Percentiles rank a stretch among this genome's conserved stretches.
Conservation (phyloP, 108 stramenopile genomes). For the Parmales sp. region DNA sequence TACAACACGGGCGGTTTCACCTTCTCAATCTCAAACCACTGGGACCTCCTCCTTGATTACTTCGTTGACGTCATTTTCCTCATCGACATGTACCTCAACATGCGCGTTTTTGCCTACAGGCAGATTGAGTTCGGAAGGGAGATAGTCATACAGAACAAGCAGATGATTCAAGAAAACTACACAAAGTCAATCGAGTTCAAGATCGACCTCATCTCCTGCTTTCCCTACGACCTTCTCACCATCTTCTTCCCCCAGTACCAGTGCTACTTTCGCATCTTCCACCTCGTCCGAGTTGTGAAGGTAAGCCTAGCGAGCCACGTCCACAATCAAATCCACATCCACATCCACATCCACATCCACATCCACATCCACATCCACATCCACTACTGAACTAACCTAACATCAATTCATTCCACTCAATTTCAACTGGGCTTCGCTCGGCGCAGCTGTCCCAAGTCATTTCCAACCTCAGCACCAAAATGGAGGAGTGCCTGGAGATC, state of each 20-base stretch:
- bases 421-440: too few species aligned
- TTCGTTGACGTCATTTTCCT: conserved; percentile 30
- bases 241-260: not conserved
- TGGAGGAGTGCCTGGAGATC: not conserved
- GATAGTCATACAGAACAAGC: conserved; percentile 16
- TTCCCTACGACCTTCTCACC: conserved; percentile 31
- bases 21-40: too few species aligned
- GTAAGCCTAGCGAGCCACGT: too few species aligned
- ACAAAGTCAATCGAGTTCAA: conserved; percentile 17
- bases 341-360: too few species aligned
- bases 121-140: conserved; percentile 20
- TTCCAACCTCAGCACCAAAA: not conserved
- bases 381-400: too few species aligned
- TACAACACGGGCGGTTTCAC: too few species aligned
- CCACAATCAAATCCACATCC: too few species aligned
- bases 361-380: too few species aligned
- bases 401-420: too few species aligned
- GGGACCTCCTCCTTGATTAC: conserved; percentile 20
- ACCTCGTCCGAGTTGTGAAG: too few species aligned
- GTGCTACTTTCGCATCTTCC: not conserved
- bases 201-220: conserved; percentile 24
- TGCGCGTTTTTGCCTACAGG: conserved; percentile 23
- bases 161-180: conserved; percentile 25
- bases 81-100: conserved; percentile 29
- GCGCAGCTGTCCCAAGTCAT: not conserved